Evolutionary conservation across 1,284 basidiomycete genomes (phyloP).

Genomic region (Ustilago esculenta): DNA sequence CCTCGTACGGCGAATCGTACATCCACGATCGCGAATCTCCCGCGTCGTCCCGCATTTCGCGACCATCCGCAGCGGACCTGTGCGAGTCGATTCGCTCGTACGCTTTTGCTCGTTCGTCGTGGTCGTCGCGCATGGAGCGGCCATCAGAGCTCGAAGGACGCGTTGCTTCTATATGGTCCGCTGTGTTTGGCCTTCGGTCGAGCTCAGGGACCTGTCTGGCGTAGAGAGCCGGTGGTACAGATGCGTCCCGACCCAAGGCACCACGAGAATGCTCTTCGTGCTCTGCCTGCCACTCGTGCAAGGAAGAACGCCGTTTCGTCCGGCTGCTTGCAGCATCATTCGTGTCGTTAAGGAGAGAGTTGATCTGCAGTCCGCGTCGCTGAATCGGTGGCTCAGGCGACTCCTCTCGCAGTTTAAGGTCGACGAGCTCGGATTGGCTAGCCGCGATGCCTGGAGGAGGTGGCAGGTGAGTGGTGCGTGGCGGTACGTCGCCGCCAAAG

Average conservation of each 20-base stretch:
- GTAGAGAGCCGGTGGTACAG: slow-evolving; percentile 24
- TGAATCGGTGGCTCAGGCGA: slow-evolving; percentile 26
- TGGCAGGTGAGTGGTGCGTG: slow-evolving; percentile 24
- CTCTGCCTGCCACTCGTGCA: slow-evolving; percentile 51
- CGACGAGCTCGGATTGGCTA: slow-evolving; percentile 8
- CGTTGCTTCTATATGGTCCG: slow-evolving; percentile 11
- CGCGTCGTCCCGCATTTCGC: slow-evolving; percentile 13
- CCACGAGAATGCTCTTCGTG: slow-evolving; percentile 3
- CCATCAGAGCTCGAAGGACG: slow-evolving; percentile 17
- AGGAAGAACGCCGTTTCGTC: slow-evolving; percentile 26
- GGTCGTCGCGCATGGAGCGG: slow-evolving; percentile 6
- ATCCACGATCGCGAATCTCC: slow-evolving; percentile 24
- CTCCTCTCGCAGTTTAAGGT: slow-evolving; percentile 25
- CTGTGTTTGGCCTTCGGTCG: slow-evolving; percentile 27
- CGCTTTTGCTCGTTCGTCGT: slow-evolving; percentile 8
- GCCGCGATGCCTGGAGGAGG: slow-evolving; percentile 27
- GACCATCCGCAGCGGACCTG: slow-evolving; percentile 9
- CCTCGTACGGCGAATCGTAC: slow-evolving; percentile 38
- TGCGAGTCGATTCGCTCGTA: slow-evolving; percentile 24
- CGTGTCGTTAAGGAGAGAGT: slow-evolving; percentile 51
- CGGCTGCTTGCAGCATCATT: slow-evolving; percentile 17
- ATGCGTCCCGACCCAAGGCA: slow-evolving; percentile 18
- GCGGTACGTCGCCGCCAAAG: neutral
- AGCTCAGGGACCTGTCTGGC: slow-evolving; percentile 12
- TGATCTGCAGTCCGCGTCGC: slow-evolving; percentile 56